These are phyloP conservation scores for Wickerhamomyces sp. DNA, from an alignment of 1,139 yeast genomes.

Conservation along the genomic window DNA sequence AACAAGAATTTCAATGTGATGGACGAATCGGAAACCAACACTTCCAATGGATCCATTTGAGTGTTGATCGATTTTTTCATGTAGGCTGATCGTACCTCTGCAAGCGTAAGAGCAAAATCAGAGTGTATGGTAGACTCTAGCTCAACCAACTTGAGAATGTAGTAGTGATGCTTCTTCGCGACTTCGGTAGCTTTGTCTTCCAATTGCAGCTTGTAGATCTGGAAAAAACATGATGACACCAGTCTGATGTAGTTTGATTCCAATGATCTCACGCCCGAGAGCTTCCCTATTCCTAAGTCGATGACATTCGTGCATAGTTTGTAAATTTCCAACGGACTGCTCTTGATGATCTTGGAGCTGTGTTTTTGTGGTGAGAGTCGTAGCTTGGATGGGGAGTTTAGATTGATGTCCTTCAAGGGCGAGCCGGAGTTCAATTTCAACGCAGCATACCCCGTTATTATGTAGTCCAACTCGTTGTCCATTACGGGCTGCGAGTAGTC, in stretches of 20 bases:
- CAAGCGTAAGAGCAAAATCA: conserved; percentile 7
- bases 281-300: conserved; percentile 13
- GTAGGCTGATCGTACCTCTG: conserved; percentile 9
- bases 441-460: conserved; percentile 18
- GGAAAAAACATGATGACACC: conserved; percentile 18
- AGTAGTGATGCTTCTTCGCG: conserved; percentile 15
- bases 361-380: conserved; percentile 11
- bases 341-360: conserved; percentile 5
- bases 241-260: conserved; percentile 16
- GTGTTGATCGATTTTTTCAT: not conserved
- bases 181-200: conserved; percentile 6
- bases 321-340: conserved; percentile 14
- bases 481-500: too few species aligned
- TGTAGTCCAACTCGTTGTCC: conserved; percentile 21
- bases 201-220: conserved; percentile 14
- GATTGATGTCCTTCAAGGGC: conserved; percentile 11
- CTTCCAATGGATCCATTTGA: not conserved
- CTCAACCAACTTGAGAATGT: conserved; percentile 19
- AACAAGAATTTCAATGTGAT: conserved; percentile 13
- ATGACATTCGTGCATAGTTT: conserved; percentile 18
- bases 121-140: conserved; percentile 13
- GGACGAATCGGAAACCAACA: conserved; percentile 1
- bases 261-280: conserved; percentile 9
- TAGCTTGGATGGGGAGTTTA: conserved; percentile 15
- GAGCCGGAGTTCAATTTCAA: conserved; percentile 15